Base-by-base conservation (phyloP, 1,284 basidiomycete species). In the Pulveroboletus ridleyi region DNA sequence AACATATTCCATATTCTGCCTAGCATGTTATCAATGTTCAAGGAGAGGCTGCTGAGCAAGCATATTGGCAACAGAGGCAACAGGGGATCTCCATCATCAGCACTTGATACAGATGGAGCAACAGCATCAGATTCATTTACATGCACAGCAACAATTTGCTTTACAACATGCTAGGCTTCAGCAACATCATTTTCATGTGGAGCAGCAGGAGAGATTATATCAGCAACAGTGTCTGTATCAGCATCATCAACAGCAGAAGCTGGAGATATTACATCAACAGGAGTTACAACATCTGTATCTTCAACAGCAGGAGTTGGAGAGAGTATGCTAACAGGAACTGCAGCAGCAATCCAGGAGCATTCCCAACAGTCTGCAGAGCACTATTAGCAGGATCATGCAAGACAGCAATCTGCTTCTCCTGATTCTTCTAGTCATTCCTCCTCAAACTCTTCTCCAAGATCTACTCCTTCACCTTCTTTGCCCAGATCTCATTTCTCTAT, bases 11-110 rank as follows among this genome's bases (percentile, higher is more conserved):
- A 18, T 44, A 17, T 42, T 17, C 41, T 42, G 41, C 41, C 41
- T 58, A 62, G 6, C 23, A 62, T 49, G 14, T n/a, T 2, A 41
- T 47, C 6, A 39, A 47, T 47, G 47, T 61, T 29, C 42, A 60
- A 29, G 10, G 33, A 46, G 42, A 61, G 14, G 13, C n/a, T 6
- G 18, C 44, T 14, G 6, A 46, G 0, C 33, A 61, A 7, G 44
- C 22, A 55, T 35, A 22, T 23, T 10, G 23, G 4, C 46, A 41
- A 44, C n/a, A 61, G 18, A 0, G 35, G 41, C 52, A 57, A 6
- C 20, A 23, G 10, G 22, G 29, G 0, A 25, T 3, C 18, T 56
- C 29, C 29, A 33, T 33, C 29, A 33, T 33, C 29, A 33, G 29
- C 29, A 33, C 29, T 33, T 33, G 29, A 33, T 33, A 33, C 29